Evolutionary conservation across 768 basidiomycete genomes (phyloP).

Genomic region (Psilocybe sp.): DNA sequence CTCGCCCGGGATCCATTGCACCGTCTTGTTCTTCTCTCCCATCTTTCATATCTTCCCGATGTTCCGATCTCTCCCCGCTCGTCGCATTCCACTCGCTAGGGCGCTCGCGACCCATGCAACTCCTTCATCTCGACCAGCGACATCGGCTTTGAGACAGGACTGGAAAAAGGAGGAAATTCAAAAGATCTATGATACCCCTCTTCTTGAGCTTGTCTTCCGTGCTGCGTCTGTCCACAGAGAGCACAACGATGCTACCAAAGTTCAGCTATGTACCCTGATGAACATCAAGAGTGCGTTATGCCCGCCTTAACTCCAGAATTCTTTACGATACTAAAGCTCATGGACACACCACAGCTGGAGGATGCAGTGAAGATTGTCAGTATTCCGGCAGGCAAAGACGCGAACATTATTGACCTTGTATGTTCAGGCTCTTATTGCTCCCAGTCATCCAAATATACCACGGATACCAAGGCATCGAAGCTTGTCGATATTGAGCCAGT

Average conservation of each 20-base stretch:
- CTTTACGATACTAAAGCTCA: conserved; percentile 11
- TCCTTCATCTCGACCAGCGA: conserved; percentile 19
- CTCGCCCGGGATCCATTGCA: background rate
- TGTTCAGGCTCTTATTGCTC: conserved; percentile 90
- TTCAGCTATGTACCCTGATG: conserved; percentile 96
- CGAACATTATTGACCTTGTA: background rate
- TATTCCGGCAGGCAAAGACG: background rate
- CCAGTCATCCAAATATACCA: conserved; percentile 91
- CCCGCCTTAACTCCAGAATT: conserved; percentile 20
- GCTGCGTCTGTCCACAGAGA: conserved; percentile 83
- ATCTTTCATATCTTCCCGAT: conserved; percentile 23
- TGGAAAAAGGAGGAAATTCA: conserved; percentile 85
- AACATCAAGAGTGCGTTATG: conserved; percentile 91
- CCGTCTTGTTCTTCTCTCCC: conserved; percentile 7
- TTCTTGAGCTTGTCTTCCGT: conserved; percentile 87
- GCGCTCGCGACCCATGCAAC: conserved; percentile 64
- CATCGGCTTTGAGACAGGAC: conserved; percentile 45
- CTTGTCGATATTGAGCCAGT: conserved; percentile 91
- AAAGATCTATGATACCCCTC: conserved; percentile 77
- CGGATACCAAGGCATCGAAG: conserved; percentile 83
- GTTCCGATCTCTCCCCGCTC: conserved; percentile 32
- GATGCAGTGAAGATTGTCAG: conserved; percentile 94
- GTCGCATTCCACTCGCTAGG: conserved; percentile 34
- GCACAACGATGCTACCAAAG: conserved; percentile 84
- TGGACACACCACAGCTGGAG: conserved; percentile 62